Percentiles rank a stretch among this genome's conserved stretches.
phyloP scores from a whole-genome alignment of 2,329 filamentous ascomycete species.

The Beauveria varroae region DNA sequence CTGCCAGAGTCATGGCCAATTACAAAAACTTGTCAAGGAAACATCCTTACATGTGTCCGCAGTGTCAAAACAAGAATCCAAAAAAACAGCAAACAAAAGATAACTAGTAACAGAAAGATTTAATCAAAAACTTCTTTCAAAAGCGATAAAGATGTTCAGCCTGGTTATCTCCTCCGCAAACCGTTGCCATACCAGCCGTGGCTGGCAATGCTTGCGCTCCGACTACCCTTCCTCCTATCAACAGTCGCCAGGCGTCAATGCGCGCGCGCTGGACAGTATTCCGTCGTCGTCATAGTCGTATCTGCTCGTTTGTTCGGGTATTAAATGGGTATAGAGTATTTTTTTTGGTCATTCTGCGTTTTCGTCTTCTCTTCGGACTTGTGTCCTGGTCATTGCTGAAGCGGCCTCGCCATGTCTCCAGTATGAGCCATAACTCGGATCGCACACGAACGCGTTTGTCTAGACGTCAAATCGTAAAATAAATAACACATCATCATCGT shows the following conservation, averaged over 20 bases:
- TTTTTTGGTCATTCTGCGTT: constrained; percentile 11
- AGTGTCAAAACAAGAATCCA: constrained; percentile 8
- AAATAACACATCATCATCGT: constrained; percentile 33
- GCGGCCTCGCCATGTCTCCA: background rate
- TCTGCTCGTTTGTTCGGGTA: constrained; percentile 29
- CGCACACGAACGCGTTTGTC: constrained; percentile 22
- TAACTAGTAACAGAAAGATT: constrained; percentile 8
- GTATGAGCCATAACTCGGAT: background rate
- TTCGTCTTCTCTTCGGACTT: constrained; percentile 5
- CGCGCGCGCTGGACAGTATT: constrained; percentile 5
- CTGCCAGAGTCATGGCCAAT: background rate
- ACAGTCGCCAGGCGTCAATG: constrained; percentile 9
- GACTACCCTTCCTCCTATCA: constrained; percentile 17
- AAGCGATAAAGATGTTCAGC: constrained; percentile 4
- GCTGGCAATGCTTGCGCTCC: constrained; percentile 12
- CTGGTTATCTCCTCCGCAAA: constrained; percentile 4
- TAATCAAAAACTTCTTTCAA: background rate
- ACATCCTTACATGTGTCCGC: background rate
- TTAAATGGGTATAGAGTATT: constrained; percentile 31
- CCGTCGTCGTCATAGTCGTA: constrained; percentile 26
- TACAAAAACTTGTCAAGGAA: background rate
- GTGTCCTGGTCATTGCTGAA: constrained; percentile 9
- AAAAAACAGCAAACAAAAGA: constrained; percentile 12
- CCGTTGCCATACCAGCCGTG: background rate
- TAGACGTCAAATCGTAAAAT: constrained; percentile 41